Evolutionary conservation across 2,329 filamentous ascomycete genomes (phyloP), one percentile per base, ranked within the genome.

Genomic region (Bertia moriformis): DNA sequence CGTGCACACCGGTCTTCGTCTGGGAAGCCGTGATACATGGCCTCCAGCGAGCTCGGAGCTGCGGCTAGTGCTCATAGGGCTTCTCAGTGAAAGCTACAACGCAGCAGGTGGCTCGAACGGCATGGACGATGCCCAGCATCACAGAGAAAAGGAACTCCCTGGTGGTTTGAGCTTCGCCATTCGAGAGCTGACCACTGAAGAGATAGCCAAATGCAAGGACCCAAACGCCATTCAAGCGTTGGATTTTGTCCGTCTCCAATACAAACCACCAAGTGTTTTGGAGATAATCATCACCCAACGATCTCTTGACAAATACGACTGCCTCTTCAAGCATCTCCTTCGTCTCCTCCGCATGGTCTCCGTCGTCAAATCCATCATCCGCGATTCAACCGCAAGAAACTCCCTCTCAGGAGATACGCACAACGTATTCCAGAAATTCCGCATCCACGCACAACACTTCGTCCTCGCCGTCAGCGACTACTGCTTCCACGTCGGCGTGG

Each of bases 401-500:
- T 27, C 20, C 7, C 18, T 27, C 33, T 13, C 13, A 14, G 12
- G 37, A 14, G 18, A 27, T 17, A 19, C 18, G n/a, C 18, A 15
- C 7, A 38, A 19, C 20, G 12, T 35, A 7, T 35, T 35, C 15
- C 59, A 61, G 39, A 59, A 50, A 42, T 72, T 79, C 44, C 60
- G 67, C 18, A 55, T 67, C 30, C 67, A 75, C 44, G 67, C 71
- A 1, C 67, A 71, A 40, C 69, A 76, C 49, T 73, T 80, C 44
- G 59, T 76, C 15, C 61, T 64, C 1, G 57, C 63, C 1, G 47
- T 79, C 2, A 62, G 67, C 15, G 65, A 68, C 14, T 76, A 80
- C 46, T 65, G 69, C 42, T 73, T 77, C 48, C 69, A 75, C 40
- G 58, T 66, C 3, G 73, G 67, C 14, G 67, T 81, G 24, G 60